Base-by-base conservation (phyloP, 768 basidiomycete species). In the Boletus subparvulus region DNA sequence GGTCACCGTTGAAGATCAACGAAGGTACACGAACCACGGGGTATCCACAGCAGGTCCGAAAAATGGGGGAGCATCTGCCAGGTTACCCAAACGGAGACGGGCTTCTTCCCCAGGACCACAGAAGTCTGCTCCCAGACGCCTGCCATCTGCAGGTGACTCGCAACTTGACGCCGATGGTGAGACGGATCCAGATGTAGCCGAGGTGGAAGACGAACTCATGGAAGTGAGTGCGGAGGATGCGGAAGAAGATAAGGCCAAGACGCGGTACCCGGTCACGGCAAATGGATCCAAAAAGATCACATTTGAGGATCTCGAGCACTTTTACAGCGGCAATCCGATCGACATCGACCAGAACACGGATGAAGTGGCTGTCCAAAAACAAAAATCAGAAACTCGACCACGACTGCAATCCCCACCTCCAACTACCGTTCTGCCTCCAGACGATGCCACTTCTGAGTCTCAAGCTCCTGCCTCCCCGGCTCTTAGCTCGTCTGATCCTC, bases 131-230 rank as follows among this genome's bases (percentile, higher is more conserved):
- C 32, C 49, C 0, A 60, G 56, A 54, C 68, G 65, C n/a, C 45
- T 53, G 2, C 55, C 65, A 36, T 72, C 72, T 35, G 47, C 33
- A 32, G 63, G 64, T 10, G 63, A 72, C 47, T 72, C 70, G 19
- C 72, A 72, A 40, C 64, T 68, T 17, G 70, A 71, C 16, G 70
- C 72, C 32, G 70, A 72, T 56, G 70, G 73, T 32, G 64, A 64
- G 40, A 63, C 67, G 19, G 72, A 75, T 48, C 66, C 70, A 26
- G 77, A 78, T 47, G 63, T 68, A 16, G 65, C 73, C 30, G 77
- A 76, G 12, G 76, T 79, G 51, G 72, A 69, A 48, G 70, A 70
- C 28, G 66, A 66, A 39, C 65, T 69, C 46, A 69, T 72, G 66
- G 62, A 61, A 61, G 62, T 42, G 33, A 62, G 62, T 39, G 6